Evolutionary conservation across 2,329 filamentous ascomycete genomes (phyloP).

Genomic region (Purpureocillium takamizusanense): DNA sequence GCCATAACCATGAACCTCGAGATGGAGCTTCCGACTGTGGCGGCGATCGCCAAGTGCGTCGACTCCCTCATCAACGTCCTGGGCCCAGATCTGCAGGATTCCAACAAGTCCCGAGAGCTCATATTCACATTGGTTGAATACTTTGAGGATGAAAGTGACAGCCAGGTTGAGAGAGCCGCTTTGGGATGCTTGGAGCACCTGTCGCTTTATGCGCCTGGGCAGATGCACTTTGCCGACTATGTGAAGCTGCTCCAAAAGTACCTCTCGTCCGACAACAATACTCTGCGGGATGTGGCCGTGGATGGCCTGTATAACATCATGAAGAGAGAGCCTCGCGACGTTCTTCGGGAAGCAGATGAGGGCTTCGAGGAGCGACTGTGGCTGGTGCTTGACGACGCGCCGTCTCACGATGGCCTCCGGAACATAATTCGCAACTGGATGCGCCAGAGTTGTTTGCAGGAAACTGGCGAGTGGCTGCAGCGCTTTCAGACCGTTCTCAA

Average conservation of each 20-base stretch:
- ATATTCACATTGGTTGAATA: conserved; percentile 80
- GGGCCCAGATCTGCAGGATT: conserved; percentile 88
- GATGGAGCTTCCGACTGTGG: conserved; percentile 71
- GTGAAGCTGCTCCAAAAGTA: conserved; percentile 74
- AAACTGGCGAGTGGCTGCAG: conserved; percentile 80
- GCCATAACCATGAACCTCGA: conserved; percentile 85
- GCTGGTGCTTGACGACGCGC: conserved; percentile 73
- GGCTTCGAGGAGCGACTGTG: conserved; percentile 87
- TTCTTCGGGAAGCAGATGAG: conserved; percentile 64
- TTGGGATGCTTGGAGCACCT: conserved; percentile 83
- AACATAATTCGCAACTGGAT: conserved; percentile 92
- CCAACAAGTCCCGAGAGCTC: conserved; percentile 82
- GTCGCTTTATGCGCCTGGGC: conserved; percentile 80
- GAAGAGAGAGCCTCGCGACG: conserved; percentile 80
- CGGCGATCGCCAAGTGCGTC: conserved; percentile 77
- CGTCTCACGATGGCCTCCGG: conserved; percentile 69
- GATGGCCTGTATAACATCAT: conserved; percentile 90
- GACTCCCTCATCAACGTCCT: conserved; percentile 96
- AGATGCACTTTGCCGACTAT: conserved; percentile 77
- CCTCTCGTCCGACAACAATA: conserved; percentile 57
- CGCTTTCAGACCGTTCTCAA: conserved; percentile 83
- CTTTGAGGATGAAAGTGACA: conserved; percentile 67
- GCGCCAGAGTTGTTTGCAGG: conserved; percentile 72
- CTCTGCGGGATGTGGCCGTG: conserved; percentile 71
- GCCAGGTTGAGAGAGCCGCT: conserved; percentile 64